phyloP scores from a whole-genome alignment of 345 rosid species.

The Garcia nutans region DNA sequence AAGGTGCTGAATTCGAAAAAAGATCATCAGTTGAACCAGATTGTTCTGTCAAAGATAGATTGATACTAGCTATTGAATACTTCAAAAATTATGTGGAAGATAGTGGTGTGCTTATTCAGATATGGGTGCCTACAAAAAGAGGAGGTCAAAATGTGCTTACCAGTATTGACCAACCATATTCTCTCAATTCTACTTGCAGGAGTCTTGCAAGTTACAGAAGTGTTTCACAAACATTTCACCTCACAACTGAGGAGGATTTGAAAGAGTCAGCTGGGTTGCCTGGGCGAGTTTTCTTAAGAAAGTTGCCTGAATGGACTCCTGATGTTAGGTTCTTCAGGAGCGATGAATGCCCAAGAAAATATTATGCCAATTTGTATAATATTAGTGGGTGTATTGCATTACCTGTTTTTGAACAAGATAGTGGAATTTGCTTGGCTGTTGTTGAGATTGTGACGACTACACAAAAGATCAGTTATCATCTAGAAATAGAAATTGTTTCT shows the following conservation, averaged over 20 bases:
- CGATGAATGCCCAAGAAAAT: conserved; percentile 67
- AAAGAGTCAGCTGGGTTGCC: conserved; percentile 65
- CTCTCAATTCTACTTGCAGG: conserved; percentile 45
- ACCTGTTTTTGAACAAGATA: conserved; percentile 71
- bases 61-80: conserved; percentile 47
- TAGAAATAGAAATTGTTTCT: conserved; percentile 64
- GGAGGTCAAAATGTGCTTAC: conserved; percentile 65
- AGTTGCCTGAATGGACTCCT: conserved; percentile 89
- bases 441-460: conserved; percentile 76
- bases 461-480: conserved; percentile 56
- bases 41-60: conserved; percentile 51
- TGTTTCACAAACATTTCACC: conserved; percentile 55
- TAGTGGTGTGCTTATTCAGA: conserved; percentile 61
- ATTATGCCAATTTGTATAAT: conserved; percentile 52
- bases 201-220: conserved; percentile 60
- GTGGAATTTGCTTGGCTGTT: conserved; percentile 74
- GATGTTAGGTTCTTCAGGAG: conserved; percentile 76
- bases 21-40: conserved; percentile 51
- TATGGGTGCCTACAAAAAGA: conserved; percentile 71
- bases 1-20: conserved; percentile 45
- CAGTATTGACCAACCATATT: conserved; percentile 64
- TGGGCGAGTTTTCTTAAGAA: conserved; percentile 66
- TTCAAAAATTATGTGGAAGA: conserved; percentile 53
- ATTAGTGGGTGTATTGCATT: conserved; percentile 77
- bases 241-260: conserved; percentile 60